These are phyloP conservation scores for Sporothrix mexicana DNA, from an alignment of 2,329 filamentous ascomycete species.

Conservation along the genomic window DNA sequence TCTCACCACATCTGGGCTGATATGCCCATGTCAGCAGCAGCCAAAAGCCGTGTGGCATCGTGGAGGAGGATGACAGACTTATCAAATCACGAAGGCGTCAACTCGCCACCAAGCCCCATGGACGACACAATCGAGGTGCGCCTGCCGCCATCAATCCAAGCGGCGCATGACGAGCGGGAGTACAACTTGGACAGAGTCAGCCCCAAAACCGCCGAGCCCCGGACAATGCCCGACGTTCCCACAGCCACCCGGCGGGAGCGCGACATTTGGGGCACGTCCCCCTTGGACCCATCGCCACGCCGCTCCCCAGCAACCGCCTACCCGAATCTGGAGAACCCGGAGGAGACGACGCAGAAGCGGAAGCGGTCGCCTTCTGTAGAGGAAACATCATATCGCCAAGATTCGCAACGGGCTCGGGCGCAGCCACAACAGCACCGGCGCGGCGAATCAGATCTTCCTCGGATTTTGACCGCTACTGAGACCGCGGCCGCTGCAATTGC, in stretches of 20 bases:
- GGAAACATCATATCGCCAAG: slow-evolving; percentile 36
- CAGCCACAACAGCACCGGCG: slow-evolving; percentile 44
- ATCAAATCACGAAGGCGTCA: slow-evolving; percentile 55
- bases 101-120: slow-evolving; percentile 49
- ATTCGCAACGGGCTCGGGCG: slow-evolving; percentile 24
- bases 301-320: slow-evolving; percentile 47
- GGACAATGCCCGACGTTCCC: slow-evolving; percentile 41
- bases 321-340: slow-evolving; percentile 56
- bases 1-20: neutral
- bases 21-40: slow-evolving; percentile 33
- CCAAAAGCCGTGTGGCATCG: slow-evolving; percentile 34
- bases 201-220: slow-evolving; percentile 38
- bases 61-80: slow-evolving; percentile 56
- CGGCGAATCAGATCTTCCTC: slow-evolving; percentile 9
- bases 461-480: slow-evolving; percentile 22
- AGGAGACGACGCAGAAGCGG: slow-evolving; percentile 61
- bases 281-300: slow-evolving; percentile 51
- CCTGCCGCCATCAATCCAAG: slow-evolving; percentile 41
- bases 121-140: slow-evolving; percentile 36
- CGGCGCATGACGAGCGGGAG: slow-evolving; percentile 45
- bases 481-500: slow-evolving; percentile 33
- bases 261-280: slow-evolving; percentile 52
- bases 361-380: slow-evolving; percentile 70
- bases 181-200: slow-evolving; percentile 33
- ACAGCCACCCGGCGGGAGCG: slow-evolving; percentile 43